Conservation (phyloP, 2,329 filamentous ascomycete species). For the Penicillium sclerotiorum region DNA sequence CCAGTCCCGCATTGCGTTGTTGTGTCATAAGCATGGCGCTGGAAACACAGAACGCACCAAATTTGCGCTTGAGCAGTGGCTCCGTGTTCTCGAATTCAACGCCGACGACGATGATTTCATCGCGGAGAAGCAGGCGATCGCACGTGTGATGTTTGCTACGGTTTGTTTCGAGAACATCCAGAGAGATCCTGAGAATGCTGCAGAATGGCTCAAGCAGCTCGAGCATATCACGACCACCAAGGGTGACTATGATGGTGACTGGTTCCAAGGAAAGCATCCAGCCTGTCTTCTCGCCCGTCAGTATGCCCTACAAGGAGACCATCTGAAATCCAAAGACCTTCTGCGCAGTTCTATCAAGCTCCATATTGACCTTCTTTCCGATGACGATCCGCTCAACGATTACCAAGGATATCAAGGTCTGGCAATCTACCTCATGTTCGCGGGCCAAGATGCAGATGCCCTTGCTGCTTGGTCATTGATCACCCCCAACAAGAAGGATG, state of each 20-base stretch:
- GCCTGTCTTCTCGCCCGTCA: background rate
- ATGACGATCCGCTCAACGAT: background rate
- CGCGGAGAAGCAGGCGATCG: background rate
- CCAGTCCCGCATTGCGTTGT: constrained; percentile 9
- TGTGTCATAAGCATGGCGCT: constrained; percentile 10
- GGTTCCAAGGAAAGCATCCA: background rate
- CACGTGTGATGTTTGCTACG: constrained; percentile 3
- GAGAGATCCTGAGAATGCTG: background rate
- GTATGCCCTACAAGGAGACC: background rate
- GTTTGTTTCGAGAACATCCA: constrained; percentile 11
- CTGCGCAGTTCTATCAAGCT: background rate
- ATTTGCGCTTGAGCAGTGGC: constrained; percentile 11
- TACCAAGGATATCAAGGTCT: background rate
- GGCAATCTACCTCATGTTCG: background rate
- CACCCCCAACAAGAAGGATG: background rate
- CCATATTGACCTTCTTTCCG: background rate
- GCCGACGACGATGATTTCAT: background rate
- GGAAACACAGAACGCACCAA: constrained; percentile 1
- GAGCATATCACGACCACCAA: constrained; percentile 7
- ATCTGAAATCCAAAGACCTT: background rate
- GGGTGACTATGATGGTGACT: background rate
- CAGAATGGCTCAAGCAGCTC: constrained; percentile 8
- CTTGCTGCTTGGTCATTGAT: background rate
- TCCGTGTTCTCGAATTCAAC: constrained; percentile 12
- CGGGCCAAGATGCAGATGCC: background rate